These are phyloP conservation scores for Aphanomyces invadans DNA, from an alignment of 352 stramenopile genomes.

Conservation along the genomic window DNA sequence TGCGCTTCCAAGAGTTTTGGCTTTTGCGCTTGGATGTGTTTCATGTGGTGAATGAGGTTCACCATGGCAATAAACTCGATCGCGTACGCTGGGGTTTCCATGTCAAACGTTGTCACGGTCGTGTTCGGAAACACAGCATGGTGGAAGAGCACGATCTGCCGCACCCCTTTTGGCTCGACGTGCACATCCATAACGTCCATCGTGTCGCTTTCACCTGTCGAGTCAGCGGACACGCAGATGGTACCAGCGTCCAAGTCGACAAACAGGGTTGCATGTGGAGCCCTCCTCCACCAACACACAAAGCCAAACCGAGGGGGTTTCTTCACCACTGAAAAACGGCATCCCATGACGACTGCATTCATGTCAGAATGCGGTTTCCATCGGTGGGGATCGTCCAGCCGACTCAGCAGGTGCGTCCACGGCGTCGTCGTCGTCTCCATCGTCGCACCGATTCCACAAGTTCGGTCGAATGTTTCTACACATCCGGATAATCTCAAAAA, in stretches of 20 bases:
- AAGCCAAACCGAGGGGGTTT: background rate
- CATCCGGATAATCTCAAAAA: too few relatives aligned
- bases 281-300: background rate
- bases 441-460: too few relatives aligned
- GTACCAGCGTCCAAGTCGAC: background rate
- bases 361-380: background rate
- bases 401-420: background rate
- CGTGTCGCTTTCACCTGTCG: background rate
- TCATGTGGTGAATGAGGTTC: slow-evolving; percentile 18
- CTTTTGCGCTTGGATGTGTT: background rate
- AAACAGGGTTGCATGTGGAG: background rate
- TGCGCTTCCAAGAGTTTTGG: background rate
- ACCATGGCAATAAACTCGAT: slow-evolving; percentile 13
- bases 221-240: background rate
- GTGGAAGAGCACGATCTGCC: background rate
- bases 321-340: background rate
- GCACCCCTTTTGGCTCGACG: background rate
- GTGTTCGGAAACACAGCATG: background rate
- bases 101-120: background rate
- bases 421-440: background rate
- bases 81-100: background rate
- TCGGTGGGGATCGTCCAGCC: background rate
- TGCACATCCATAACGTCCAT: background rate
- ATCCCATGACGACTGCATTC: background rate
- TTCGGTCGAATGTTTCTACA: too few relatives aligned